Evolutionary conservation across 1,284 basidiomycete genomes (phyloP).

Genomic region (Marasmius fiardii): DNA sequence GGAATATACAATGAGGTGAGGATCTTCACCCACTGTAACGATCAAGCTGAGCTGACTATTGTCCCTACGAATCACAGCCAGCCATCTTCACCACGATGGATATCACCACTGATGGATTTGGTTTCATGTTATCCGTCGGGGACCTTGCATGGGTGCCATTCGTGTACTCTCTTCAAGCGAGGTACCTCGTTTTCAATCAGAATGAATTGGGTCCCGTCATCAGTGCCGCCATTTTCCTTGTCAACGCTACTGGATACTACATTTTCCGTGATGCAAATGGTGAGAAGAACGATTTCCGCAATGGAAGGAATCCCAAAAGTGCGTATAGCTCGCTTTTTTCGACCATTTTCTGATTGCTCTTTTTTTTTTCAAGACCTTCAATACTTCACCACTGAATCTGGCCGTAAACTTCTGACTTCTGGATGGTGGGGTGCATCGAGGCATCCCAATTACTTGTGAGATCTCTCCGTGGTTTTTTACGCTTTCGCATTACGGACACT

Average conservation of each 20-base stretch:
- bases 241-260: constrained; percentile 82
- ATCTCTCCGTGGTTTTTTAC: background rate
- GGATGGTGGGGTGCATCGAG: constrained; percentile 98
- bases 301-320: constrained; percentile 93
- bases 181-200: constrained; percentile 88
- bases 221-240: constrained; percentile 58
- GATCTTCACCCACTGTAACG: constrained; percentile 2
- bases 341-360: constrained; percentile 1
- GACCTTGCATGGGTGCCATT: constrained; percentile 97
- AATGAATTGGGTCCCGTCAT: constrained; percentile 73
- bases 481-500: constrained; percentile 1
- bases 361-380: constrained; percentile 53
- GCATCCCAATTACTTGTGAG: constrained; percentile 92
- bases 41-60: background rate
- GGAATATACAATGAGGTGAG: constrained; percentile 85
- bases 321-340: constrained; percentile 14
- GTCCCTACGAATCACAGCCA: constrained; percentile 41
- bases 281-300: constrained; percentile 96
- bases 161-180: constrained; percentile 90
- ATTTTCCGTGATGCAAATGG: constrained; percentile 90
- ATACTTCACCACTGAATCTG: constrained; percentile 82
- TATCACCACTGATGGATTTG: constrained; percentile 96
- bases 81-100: constrained; percentile 97
- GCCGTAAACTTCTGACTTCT: constrained; percentile 88
- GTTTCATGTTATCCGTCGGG: constrained; percentile 96